These are phyloP conservation scores for Mucor circinelloides DNA, from an alignment of 371 early-diverging fungal genomes.

Conservation along the genomic window DNA sequence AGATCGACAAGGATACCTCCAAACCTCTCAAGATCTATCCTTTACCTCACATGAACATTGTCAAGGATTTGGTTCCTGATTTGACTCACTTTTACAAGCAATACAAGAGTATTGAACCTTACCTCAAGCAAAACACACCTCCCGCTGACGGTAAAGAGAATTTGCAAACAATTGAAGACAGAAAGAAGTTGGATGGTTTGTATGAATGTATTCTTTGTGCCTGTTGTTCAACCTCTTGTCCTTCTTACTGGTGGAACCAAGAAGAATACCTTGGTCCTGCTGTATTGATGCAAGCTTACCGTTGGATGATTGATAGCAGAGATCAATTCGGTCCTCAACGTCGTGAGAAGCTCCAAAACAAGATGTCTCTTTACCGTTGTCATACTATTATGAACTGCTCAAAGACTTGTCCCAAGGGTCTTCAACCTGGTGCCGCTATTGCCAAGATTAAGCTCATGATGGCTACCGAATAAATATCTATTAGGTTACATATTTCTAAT, in stretches of 20 bases:
- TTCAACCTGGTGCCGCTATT: slow-evolving; percentile 95
- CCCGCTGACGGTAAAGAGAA: slow-evolving; percentile 82
- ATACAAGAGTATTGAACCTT: slow-evolving; percentile 96
- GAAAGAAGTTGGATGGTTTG: slow-evolving; percentile 95
- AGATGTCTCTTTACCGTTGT: slow-evolving; percentile 96
- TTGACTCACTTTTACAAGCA: slow-evolving; percentile 96
- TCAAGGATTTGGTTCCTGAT: slow-evolving; percentile 90
- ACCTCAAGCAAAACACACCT: slow-evolving; percentile 83
- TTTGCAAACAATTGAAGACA: slow-evolving; percentile 89
- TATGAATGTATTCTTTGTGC: slow-evolving; percentile 98
- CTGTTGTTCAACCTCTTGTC: slow-evolving; percentile 97
- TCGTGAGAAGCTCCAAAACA: slow-evolving; percentile 88
- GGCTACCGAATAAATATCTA: slow-evolving; percentile 72
- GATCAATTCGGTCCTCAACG: slow-evolving; percentile 92
- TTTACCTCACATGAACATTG: slow-evolving; percentile 92
- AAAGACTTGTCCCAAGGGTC: slow-evolving; percentile 96
- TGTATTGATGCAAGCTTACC: slow-evolving; percentile 95
- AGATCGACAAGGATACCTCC: slow-evolving; percentile 74
- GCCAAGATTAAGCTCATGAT: slow-evolving; percentile 94
- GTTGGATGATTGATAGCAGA: slow-evolving; percentile 97
- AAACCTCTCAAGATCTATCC: slow-evolving; percentile 89
- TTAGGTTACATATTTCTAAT: no score
- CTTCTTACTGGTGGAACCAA: slow-evolving; percentile 97
- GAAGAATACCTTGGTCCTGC: slow-evolving; percentile 96
- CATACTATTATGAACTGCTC: slow-evolving; percentile 99